These are phyloP conservation scores for Rhodosporidiobolus odoratus DNA, from an alignment of 768 basidiomycete genomes.

Conservation along the genomic window DNA sequence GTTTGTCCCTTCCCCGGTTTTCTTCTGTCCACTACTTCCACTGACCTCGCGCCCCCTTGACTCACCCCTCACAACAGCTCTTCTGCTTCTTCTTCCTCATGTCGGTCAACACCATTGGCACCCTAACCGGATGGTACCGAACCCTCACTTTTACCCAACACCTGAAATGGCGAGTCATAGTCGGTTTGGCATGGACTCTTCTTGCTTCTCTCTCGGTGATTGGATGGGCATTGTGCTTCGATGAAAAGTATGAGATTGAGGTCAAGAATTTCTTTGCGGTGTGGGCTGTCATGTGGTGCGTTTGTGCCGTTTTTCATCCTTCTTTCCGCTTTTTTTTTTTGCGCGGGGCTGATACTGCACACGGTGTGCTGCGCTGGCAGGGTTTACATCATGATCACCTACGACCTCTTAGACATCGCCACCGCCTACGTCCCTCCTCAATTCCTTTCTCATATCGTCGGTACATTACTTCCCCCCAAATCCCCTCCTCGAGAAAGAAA, in stretches of 20 bases:
- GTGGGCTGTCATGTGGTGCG: slow-evolving; percentile 20
- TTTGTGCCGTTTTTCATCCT: neutral
- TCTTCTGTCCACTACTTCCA: no score
- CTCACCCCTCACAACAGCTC: no score
- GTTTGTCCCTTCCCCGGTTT: neutral
- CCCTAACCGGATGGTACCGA: neutral
- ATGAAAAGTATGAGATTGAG: slow-evolving; percentile 13
- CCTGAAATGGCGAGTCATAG: neutral
- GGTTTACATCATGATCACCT: slow-evolving; percentile 16
- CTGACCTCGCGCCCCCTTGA: no score
- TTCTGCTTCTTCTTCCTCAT: slow-evolving; percentile 31
- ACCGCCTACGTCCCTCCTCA: slow-evolving; percentile 1
- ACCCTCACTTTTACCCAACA: neutral
- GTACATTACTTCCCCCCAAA: neutral
- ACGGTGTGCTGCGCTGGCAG: neutral
- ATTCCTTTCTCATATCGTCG: neutral
- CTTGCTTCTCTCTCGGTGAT: neutral
- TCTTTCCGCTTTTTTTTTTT: no score
- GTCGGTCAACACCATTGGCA: neutral
- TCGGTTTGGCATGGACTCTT: slow-evolving; percentile 22
- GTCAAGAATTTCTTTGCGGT: slow-evolving; percentile 24
- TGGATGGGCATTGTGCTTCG: slow-evolving; percentile 13
- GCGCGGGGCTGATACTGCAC: no score
- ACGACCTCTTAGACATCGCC: slow-evolving; percentile 18
- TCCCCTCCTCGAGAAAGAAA: neutral